These are phyloP conservation scores for Escovopsis sp. DNA, from an alignment of 2,329 filamentous ascomycete genomes.

Conservation along the genomic window DNA sequence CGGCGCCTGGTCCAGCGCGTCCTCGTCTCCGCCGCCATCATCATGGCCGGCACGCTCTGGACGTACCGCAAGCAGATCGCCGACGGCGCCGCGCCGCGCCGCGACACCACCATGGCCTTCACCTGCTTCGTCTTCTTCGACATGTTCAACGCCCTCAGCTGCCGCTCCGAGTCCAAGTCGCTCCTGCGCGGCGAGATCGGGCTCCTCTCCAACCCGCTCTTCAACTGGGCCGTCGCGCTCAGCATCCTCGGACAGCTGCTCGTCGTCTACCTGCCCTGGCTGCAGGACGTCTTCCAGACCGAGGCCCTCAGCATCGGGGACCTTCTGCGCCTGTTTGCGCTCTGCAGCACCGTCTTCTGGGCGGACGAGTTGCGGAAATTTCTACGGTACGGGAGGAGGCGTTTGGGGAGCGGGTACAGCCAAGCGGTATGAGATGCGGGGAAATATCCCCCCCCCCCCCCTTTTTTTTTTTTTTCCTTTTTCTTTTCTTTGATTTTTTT, in stretches of 20 bases:
- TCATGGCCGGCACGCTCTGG: conserved; percentile 82
- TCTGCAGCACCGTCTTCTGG: conserved; percentile 91
- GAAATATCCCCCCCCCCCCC: no score
- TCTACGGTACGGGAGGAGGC: conserved; percentile 43
- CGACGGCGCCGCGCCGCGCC: conserved; percentile 70
- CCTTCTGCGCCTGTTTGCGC: conserved; percentile 52
- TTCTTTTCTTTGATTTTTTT: no score
- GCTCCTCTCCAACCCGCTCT: conserved; percentile 76
- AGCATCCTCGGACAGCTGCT: conserved; percentile 74
- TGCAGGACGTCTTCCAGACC: conserved; percentile 93
- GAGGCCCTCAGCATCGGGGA: conserved; percentile 67
- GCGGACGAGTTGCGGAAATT: conserved; percentile 85
- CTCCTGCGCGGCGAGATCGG: conserved; percentile 75
- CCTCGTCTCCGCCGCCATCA: conserved; percentile 71
- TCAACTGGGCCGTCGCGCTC: conserved; percentile 87
- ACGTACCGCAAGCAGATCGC: conserved; percentile 90
- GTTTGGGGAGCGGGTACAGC: conserved; percentile 47
- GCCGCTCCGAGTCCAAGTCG: conserved; percentile 81
- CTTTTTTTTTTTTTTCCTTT: no score
- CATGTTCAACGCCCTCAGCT: conserved; percentile 97
- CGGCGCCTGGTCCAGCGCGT: conserved; percentile 69
- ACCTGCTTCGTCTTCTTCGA: conserved; percentile 98
- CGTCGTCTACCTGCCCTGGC: conserved; percentile 87
- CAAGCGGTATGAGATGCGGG: conserved; percentile 38
- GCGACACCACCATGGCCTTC: conserved; percentile 98